Conservation (phyloP, 352 stramenopile species). For the Globisporangium middletonii region DNA sequence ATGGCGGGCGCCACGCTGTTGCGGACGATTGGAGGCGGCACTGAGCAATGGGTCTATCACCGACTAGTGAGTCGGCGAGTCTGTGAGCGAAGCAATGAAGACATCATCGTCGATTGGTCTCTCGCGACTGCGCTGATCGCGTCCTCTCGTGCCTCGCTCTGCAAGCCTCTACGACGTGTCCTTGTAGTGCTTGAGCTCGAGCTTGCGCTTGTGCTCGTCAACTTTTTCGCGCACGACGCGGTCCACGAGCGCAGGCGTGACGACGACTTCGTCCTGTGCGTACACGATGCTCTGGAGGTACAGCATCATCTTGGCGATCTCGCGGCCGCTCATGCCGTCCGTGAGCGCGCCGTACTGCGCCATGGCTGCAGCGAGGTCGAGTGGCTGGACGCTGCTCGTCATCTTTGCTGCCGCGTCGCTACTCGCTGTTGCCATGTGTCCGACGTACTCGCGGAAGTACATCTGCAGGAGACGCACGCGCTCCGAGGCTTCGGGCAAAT, state of each 20-base stretch:
- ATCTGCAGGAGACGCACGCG: slow-evolving; percentile 59
- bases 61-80: no score
- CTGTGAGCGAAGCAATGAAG: no score
- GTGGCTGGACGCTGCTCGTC: slow-evolving; percentile 1
- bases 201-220: slow-evolving; percentile 68
- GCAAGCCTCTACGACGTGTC: not conserved
- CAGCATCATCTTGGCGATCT: slow-evolving; percentile 87
- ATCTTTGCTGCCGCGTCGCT: not conserved
- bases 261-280: slow-evolving; percentile 50
- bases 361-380: slow-evolving; percentile 19
- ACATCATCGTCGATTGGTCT: no score
- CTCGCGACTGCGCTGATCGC: no score
- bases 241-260: slow-evolving; percentile 44
- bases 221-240: slow-evolving; percentile 68
- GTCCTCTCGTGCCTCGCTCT: not conserved
- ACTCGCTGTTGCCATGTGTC: slow-evolving; percentile 11
- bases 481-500: slow-evolving; percentile 56
- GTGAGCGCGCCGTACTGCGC: slow-evolving; percentile 49
- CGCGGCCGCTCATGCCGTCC: slow-evolving; percentile 74
- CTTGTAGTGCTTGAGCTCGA: slow-evolving; percentile 33
- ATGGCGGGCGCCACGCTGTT: no score
- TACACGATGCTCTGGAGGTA: slow-evolving; percentile 83
- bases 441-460: slow-evolving; percentile 65
- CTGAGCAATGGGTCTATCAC: no score
- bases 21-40: no score